These are phyloP conservation scores for Kwoniella mangroviensis DNA, from an alignment of 768 basidiomycete species.

Conservation along the genomic window DNA sequence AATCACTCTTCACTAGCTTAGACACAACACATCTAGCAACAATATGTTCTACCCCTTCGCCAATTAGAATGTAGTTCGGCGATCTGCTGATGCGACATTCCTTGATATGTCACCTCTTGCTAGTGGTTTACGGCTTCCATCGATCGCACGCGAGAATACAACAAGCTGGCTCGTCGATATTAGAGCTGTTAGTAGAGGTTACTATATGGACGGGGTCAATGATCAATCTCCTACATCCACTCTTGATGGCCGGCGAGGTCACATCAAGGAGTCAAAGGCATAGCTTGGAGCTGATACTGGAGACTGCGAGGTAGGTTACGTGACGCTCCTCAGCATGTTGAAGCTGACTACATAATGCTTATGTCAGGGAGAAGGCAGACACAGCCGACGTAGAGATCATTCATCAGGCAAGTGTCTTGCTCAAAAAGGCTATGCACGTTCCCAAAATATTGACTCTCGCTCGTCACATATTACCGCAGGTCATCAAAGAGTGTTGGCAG, in stretches of 20 bases:
- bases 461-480: too few species aligned
- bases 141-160: not conserved
- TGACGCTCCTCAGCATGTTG: too few species aligned
- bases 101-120: not conserved
- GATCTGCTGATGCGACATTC: slow-evolving; percentile 5
- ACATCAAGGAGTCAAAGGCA: not conserved
- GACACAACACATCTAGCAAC: slow-evolving; percentile 4
- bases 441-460: too few species aligned
- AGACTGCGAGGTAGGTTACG: too few species aligned
- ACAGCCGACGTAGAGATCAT: too few species aligned
- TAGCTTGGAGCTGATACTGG: too few species aligned
- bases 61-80: not conserved
- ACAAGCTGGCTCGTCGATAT: not conserved
- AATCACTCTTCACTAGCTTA: not conserved
- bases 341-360: too few species aligned
- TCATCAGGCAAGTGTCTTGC: too few species aligned
- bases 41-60: not conserved
- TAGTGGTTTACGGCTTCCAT: not conserved
- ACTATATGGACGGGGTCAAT: not conserved
- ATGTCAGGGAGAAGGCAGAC: too few species aligned
- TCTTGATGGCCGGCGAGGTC: not conserved
- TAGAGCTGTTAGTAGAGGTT: not conserved
- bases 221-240: not conserved
- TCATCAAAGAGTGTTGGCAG: too few species aligned
- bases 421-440: too few species aligned